phyloP scores from a whole-genome alignment of 495 filamentous ascomycete species.

The Aspergillus hancockii region DNA sequence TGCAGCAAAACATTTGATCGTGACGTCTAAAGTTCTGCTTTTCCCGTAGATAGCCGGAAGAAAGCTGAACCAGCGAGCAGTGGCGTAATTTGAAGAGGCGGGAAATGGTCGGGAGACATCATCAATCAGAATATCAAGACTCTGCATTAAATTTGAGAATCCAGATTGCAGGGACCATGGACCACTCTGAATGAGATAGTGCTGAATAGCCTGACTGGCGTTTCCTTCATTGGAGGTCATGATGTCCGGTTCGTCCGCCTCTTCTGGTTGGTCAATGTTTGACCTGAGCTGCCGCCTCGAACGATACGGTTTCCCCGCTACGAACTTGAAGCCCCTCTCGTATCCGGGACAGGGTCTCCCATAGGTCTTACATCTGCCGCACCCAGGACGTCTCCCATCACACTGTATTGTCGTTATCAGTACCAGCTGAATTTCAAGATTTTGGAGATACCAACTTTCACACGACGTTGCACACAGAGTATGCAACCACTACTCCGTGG shows the following conservation, averaged over 20 bases:
- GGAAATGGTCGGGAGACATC: conserved; percentile 27
- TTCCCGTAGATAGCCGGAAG: conserved; percentile 35
- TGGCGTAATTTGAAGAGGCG: conserved; percentile 17
- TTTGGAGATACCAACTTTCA: conserved; percentile 27
- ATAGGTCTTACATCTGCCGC: conserved; percentile 36
- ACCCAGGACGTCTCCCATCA: conserved; percentile 33
- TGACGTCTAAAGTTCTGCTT: conserved; percentile 30
- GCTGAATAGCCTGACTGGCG: not conserved
- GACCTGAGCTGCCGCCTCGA: conserved; percentile 19
- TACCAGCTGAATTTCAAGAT: not conserved
- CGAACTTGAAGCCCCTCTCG: conserved; percentile 35
- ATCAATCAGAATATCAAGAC: conserved; percentile 25
- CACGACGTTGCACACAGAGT: conserved; percentile 35
- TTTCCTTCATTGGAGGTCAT: not conserved
- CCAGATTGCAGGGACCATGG: conserved; percentile 11
- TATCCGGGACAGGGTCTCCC: conserved; percentile 39
- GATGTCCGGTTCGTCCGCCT: not conserved
- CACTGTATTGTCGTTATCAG: conserved; percentile 23
- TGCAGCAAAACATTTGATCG: conserved; percentile 33
- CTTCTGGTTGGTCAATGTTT: not conserved
- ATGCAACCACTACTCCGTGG: conserved; percentile 61
- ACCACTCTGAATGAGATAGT: conserved; percentile 8
- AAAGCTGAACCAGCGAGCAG: conserved; percentile 31
- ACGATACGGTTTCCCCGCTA: conserved; percentile 35
- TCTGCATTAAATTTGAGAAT: conserved; percentile 27